These are phyloP conservation scores for Priceomyces melissophilus DNA, from an alignment of 805 yeast genomes.

Conservation along the genomic window DNA sequence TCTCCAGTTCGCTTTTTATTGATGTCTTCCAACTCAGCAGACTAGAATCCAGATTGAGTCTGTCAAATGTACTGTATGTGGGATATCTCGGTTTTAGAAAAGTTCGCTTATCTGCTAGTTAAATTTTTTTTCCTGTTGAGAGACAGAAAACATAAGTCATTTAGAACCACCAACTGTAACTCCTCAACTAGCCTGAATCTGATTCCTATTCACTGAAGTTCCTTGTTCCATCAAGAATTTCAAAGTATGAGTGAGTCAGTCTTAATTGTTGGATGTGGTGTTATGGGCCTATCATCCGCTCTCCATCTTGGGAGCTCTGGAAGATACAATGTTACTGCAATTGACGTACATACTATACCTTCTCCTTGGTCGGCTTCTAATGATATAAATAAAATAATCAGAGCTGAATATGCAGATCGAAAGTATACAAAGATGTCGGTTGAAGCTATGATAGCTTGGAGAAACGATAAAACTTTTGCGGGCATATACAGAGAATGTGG, in stretches of 20 bases:
- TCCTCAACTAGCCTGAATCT: too few relatives aligned
- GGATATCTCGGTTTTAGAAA: too few relatives aligned
- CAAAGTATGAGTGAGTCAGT: constrained; percentile 5
- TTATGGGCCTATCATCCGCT: constrained; percentile 46
- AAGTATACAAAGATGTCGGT: constrained; percentile 41
- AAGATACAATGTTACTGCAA: constrained; percentile 13
- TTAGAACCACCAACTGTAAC: too few relatives aligned
- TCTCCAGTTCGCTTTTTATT: too few relatives aligned
- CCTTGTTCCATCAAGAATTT: too few relatives aligned
- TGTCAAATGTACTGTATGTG: too few relatives aligned
- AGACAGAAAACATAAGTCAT: too few relatives aligned
- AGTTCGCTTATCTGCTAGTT: too few relatives aligned
- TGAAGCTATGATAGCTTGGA: constrained; percentile 44
- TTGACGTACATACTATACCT: constrained; percentile 35
- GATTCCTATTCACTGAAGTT: too few relatives aligned
- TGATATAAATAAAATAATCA: constrained; percentile 47
- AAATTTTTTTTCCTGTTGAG: too few relatives aligned
- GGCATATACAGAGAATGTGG: constrained; percentile 40
- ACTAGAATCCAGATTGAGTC: too few relatives aligned
- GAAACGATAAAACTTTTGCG: constrained; percentile 27
- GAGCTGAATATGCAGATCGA: constrained; percentile 44
- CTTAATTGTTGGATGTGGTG: constrained; percentile 41
- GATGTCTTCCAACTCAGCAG: too few relatives aligned
- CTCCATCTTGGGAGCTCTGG: constrained; percentile 32
- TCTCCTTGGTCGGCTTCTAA: constrained; percentile 46